Percentiles rank a stretch among this genome's conserved stretches.
These are phyloP conservation scores for Cyathus striatus DNA, from an alignment of 768 basidiomycete genomes.

Conservation along the genomic window DNA sequence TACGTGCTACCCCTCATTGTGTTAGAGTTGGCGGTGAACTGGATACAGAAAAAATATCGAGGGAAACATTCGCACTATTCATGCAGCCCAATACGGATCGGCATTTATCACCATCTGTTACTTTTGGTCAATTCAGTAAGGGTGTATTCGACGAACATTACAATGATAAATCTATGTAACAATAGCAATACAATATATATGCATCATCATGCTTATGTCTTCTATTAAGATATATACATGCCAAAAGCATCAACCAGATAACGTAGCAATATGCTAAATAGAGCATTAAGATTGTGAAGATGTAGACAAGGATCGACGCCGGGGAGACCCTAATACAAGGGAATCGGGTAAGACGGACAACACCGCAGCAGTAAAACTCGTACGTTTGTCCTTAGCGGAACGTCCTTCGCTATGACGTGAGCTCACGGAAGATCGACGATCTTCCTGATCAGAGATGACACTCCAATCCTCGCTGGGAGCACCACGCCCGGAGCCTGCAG, in stretches of 20 bases:
- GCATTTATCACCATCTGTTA: conserved; percentile 60
- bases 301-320: conserved; percentile 32
- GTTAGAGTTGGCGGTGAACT: conserved; percentile 65
- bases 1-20: conserved; percentile 93
- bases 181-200: conserved; percentile 11
- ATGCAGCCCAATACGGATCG: conserved; percentile 87
- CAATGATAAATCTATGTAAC: conserved; percentile 20
- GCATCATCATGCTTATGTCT: too few relatives aligned
- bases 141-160: conserved; percentile 65
- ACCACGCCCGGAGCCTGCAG: conserved; percentile 46
- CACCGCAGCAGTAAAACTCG: conserved; percentile 56
- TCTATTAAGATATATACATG: too few relatives aligned
- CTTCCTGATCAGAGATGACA: conserved; percentile 76
- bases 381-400: conserved; percentile 45
- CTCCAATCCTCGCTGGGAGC: conserved; percentile 83
- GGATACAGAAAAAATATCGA: conserved; percentile 45
- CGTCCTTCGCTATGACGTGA: conserved; percentile 40
- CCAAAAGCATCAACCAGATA: too few relatives aligned
- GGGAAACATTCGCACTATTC: conserved; percentile 89
- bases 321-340: conserved; percentile 35
- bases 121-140: conserved; percentile 90
- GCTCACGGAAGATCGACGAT: conserved; percentile 48
- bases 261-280: background rate
- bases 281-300: conserved; percentile 12
- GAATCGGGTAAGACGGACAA: conserved; percentile 59